Evolutionary conservation across 768 basidiomycete genomes (phyloP).

Genomic region (Boletus rubescentipes): DNA sequence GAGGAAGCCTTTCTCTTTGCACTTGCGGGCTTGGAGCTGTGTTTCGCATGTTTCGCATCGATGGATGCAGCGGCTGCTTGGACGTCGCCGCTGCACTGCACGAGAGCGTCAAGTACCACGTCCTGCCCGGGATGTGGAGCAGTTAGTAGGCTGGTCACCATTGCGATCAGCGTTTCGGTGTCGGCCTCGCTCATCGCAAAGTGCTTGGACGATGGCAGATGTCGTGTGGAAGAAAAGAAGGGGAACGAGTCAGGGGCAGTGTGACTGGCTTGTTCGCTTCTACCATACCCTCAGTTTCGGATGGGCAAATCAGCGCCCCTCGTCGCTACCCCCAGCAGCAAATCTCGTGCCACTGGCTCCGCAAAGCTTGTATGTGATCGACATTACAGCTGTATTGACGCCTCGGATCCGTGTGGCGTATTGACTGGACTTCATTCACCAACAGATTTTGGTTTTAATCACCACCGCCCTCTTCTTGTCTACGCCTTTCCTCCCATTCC

Average conservation of each 20-base stretch:
- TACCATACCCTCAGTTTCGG: background rate
- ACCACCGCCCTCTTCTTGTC: constrained; percentile 3
- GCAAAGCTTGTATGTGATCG: constrained; percentile 15
- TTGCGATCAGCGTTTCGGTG: constrained; percentile 67
- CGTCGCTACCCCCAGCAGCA: background rate
- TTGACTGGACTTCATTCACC: background rate
- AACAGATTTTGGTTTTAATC: constrained; percentile 16
- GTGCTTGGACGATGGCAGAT: background rate
- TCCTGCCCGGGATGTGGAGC: constrained; percentile 35
- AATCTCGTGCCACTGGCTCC: background rate
- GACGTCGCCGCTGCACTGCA: constrained; percentile 56
- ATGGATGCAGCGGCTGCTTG: constrained; percentile 47
- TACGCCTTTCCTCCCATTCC: background rate
- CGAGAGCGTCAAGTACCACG: constrained; percentile 57
- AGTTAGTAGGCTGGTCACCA: constrained; percentile 60
- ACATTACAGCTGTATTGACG: background rate
- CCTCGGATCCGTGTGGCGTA: background rate
- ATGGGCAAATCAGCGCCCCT: constrained; percentile 12
- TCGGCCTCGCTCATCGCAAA: constrained; percentile 38
- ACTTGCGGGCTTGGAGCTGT: constrained; percentile 12
- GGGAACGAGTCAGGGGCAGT: background rate
- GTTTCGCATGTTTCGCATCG: constrained; percentile 22
- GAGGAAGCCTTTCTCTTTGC: constrained; percentile 50
- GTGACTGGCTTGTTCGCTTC: background rate
- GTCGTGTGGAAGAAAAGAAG: background rate